Conservation (phyloP, 129 eudicot species). For the Flaveria robusta region DNA sequence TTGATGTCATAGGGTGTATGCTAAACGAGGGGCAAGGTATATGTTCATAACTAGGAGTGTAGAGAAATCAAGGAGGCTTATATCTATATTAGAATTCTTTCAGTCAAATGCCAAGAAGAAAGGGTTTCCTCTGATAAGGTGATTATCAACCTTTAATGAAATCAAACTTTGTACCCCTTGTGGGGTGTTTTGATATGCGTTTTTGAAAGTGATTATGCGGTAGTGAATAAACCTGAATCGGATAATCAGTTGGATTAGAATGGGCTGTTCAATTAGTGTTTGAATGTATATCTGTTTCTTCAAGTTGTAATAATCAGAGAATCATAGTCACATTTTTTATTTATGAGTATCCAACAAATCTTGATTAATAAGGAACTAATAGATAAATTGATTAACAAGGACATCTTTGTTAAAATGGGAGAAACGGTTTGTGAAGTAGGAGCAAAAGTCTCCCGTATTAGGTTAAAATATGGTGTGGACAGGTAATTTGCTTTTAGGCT, state of each 20-base stretch:
- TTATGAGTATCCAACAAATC: neutral
- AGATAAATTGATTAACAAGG: neutral
- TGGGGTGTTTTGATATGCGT: neutral
- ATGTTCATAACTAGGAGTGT: conserved; percentile 50
- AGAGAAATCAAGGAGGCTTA: conserved; percentile 57
- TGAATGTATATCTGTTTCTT: neutral
- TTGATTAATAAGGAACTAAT: neutral
- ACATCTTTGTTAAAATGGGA: neutral
- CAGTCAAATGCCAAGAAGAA: conserved; percentile 39
- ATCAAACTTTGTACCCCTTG: neutral
- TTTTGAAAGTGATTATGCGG: neutral
- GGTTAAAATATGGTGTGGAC: neutral
- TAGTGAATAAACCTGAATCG: neutral
- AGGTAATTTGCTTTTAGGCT: neutral
- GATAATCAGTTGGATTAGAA: conserved; percentile 3
- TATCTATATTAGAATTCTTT: conserved; percentile 48
- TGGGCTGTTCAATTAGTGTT: neutral
- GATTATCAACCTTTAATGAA: conserved; percentile 21
- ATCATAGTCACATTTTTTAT: neutral
- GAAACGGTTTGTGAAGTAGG: neutral
- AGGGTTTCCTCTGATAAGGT: conserved; percentile 52
- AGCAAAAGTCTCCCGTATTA: neutral
- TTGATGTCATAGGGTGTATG: conserved; percentile 48
- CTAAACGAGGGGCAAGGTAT: conserved; percentile 48
- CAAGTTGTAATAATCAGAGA: conserved; percentile 9